Percentiles rank a stretch among this genome's conserved stretches.
These are phyloP conservation scores for Clavispora asparagi DNA, from an alignment of 805 yeast genomes.

Conservation along the genomic window DNA sequence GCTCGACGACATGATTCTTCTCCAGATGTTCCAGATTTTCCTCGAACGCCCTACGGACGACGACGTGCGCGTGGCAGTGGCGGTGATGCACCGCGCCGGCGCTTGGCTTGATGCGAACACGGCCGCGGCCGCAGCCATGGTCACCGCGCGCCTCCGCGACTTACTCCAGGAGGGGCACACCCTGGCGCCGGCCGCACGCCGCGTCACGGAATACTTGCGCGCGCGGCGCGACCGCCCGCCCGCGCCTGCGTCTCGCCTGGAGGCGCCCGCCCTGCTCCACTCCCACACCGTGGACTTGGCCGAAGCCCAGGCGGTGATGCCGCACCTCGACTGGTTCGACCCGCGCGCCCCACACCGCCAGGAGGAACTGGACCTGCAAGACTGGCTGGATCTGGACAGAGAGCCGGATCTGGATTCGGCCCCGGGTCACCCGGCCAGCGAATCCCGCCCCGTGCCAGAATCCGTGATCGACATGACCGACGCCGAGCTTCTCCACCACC, in stretches of 20 bases:
- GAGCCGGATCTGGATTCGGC: too few relatives aligned
- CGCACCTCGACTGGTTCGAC: conserved; percentile 43
- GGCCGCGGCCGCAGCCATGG: conserved; percentile 39
- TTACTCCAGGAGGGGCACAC: conserved; percentile 50
- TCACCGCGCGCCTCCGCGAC: conserved; percentile 57
- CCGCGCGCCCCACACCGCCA: too few relatives aligned
- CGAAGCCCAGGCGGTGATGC: conserved; percentile 43
- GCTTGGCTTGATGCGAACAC: conserved; percentile 40
- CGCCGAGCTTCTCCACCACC: conserved; percentile 54
- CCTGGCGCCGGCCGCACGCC: conserved; percentile 4
- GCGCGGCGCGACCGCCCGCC: conserved; percentile 8
- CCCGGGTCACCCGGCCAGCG: too few relatives aligned
- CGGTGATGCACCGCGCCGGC: conserved; percentile 51
- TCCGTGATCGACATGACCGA: conserved; percentile 66
- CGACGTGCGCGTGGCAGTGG: conserved; percentile 51
- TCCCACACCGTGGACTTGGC: conserved; percentile 54
- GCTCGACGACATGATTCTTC: conserved; percentile 24
- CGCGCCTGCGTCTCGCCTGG: background rate
- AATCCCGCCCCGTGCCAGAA: conserved; percentile 1
- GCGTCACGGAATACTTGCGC: conserved; percentile 5
- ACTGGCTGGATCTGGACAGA: too few relatives aligned
- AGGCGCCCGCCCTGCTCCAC: conserved; percentile 17
- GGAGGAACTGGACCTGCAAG: too few relatives aligned
- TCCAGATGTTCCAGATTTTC: conserved; percentile 32
- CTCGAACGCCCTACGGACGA: conserved; percentile 43